A percentile compares a stretch with the other conserved stretches of the same genome.
Conservation (phyloP, 345 rosid genomes). For the Camelina hispida region DNA sequence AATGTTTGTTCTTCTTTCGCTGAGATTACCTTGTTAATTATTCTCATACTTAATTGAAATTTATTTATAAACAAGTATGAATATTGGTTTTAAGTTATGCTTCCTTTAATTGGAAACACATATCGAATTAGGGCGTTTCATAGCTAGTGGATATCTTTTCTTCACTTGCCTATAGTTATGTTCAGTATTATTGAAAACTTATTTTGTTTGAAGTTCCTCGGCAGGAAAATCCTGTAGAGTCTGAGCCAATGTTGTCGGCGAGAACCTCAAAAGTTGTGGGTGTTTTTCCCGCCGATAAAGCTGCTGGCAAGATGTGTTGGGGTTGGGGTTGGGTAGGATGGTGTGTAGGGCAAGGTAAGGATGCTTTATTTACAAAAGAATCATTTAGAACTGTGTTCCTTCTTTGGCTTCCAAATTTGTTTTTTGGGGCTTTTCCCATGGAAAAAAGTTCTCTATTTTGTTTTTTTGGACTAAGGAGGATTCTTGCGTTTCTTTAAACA, state of each 20-base stretch:
- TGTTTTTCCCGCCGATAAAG: conserved; percentile 40
- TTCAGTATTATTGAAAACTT: conserved; percentile 9
- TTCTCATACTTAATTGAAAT: neutral
- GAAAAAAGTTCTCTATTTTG: conserved; percentile 8
- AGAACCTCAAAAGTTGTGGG: conserved; percentile 40
- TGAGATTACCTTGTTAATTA: neutral
- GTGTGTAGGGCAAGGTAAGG: conserved; percentile 52
- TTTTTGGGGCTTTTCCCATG: conserved; percentile 24
- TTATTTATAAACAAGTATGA: neutral
- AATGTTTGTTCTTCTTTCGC: neutral
- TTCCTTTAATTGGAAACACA: neutral
- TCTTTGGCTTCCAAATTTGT: conserved; percentile 1
- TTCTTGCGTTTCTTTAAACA: conserved; percentile 8
- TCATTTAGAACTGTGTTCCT: conserved; percentile 10
- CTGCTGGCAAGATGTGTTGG: conserved; percentile 45
- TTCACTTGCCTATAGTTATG: neutral
- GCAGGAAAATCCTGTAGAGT: conserved; percentile 43
- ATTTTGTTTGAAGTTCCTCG: conserved; percentile 41
- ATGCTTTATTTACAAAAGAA: conserved; percentile 12
- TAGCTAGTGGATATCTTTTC: conserved; percentile 11
- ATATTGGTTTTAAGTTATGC: neutral
- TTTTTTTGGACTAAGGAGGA: conserved; percentile 3
- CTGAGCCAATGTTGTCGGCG: conserved; percentile 45
- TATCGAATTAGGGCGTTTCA: neutral
- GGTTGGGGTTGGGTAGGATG: conserved; percentile 52